A percentile compares a stretch with the other conserved stretches of the same genome.
Conservation (phyloP, 2,329 filamentous ascomycete species). For the Lachnellula suecica region DNA sequence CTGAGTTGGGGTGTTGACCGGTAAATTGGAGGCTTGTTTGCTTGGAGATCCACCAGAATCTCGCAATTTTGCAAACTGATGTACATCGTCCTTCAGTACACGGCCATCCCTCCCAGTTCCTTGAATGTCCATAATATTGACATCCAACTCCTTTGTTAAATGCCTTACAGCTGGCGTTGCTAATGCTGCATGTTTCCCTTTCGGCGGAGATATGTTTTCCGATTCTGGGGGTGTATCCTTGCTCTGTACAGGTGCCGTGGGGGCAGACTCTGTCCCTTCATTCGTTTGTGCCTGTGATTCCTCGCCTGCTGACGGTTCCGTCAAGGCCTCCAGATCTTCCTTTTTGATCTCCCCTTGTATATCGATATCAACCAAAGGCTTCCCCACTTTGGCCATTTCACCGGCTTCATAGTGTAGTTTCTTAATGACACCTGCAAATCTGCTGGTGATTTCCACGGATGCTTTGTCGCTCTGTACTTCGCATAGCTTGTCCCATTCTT, state of each 20-base stretch:
- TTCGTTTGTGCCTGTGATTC: conserved; percentile 17
- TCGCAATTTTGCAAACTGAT: conserved; percentile 62
- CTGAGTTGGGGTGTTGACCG: conserved; percentile 41
- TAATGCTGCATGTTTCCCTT: conserved; percentile 67
- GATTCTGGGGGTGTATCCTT: background rate
- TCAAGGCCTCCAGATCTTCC: conserved; percentile 51
- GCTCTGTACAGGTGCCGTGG: background rate
- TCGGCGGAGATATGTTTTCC: conserved; percentile 10
- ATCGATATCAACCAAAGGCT: conserved; percentile 93
- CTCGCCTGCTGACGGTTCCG: conserved; percentile 25
- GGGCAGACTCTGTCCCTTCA: background rate
- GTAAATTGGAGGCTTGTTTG: conserved; percentile 14
- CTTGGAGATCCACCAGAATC: conserved; percentile 36
- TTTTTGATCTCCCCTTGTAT: conserved; percentile 74
- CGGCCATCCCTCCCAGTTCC: conserved; percentile 90
- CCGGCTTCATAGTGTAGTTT: conserved; percentile 94
- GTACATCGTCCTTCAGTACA: conserved; percentile 89
- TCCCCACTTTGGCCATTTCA: conserved; percentile 93
- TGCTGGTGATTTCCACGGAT: conserved; percentile 85
- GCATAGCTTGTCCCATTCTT: conserved; percentile 97
- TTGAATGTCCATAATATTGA: conserved; percentile 75
- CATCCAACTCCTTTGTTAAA: conserved; percentile 73
- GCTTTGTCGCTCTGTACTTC: conserved; percentile 99
- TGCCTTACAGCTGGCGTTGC: conserved; percentile 93
- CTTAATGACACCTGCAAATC: conserved; percentile 93